Evolutionary conservation across 805 yeast species (phyloP), one percentile per base, ranked within the genome.

Genomic region (Candida verbasci): DNA sequence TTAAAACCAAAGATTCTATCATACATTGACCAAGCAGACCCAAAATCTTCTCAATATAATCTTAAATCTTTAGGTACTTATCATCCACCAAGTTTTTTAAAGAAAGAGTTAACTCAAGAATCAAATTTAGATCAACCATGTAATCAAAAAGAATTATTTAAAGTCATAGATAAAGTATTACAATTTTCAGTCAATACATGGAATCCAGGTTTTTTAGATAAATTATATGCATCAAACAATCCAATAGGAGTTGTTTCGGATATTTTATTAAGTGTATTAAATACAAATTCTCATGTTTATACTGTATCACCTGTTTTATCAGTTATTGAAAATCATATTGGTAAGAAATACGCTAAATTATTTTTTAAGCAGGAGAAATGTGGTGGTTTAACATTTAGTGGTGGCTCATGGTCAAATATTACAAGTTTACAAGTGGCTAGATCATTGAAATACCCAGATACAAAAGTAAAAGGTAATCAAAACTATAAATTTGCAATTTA

Each of bases 331-430:
- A 81, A 81, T 57, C 70, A 67, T 40, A 78, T 82, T 22, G 78
- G 81, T 10, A 72, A 68, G 30, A 74, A 78, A 37, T 86, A 86
- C 51, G 95, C 95, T 4, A 52, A 58, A 29, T 43, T 80, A 49
- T 85, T 82, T 58, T 83, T 71, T 48, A 48, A 41, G 12, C 37
- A 52, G 24, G 45, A 46, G 17, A 62, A 65, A 22, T 75, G 89
- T 30, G 95, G 95, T 17, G 95, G 95, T 0, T 62, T 86, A 46
- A 86, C 95, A 0, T 83, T 86, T 53, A 74, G 87, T 15, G 95
- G 95, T 14, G 95, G 95, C 0, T 81, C 91, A 4, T 86, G 88
- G 80, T 83, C 94, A 6, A 86, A 86, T 56, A 73, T 82, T 36
- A 86, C 93, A 3, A 75, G 86, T 40, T 51, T 86, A 60, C 89